A percentile compares a stretch with the other conserved stretches of the same genome.
Conservation (phyloP, 306 rosid genomes). For the Prunus salicina region DNA sequence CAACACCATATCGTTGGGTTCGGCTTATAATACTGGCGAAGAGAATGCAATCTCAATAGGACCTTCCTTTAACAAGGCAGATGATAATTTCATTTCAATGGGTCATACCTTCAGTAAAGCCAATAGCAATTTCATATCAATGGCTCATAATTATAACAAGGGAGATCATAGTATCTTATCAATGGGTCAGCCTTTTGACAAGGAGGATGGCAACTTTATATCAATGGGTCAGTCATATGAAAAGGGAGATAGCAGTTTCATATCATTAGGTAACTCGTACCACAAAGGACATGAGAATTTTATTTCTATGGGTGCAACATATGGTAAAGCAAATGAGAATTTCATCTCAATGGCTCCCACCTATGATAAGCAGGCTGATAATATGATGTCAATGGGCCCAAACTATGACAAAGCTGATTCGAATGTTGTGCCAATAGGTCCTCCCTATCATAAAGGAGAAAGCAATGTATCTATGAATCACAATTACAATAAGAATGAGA, state of each 20-base stretch:
- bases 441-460: constrained; percentile 53
- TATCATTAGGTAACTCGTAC: constrained; percentile 63
- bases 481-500: constrained; percentile 53
- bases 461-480: constrained; percentile 47
- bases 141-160: constrained; percentile 75
- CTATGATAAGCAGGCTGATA: constrained; percentile 47
- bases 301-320: constrained; percentile 56
- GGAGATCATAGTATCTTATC: constrained; percentile 50
- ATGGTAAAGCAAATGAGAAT: constrained; percentile 54
- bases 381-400: constrained; percentile 51
- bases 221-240: constrained; percentile 76
- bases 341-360: constrained; percentile 61
- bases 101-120: constrained; percentile 67
- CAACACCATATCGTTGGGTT: constrained; percentile 49
- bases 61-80: constrained; percentile 47
- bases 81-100: constrained; percentile 52
- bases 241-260: constrained; percentile 52
- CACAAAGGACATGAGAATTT: constrained; percentile 61
- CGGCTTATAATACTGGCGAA: constrained; percentile 41
- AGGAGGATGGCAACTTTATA: constrained; percentile 66
- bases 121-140: constrained; percentile 55
- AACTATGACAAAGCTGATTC: constrained; percentile 57
- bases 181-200: constrained; percentile 63
- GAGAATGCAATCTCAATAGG: constrained; percentile 48
- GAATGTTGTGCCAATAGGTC: constrained; percentile 39